Conservation (phyloP, 805 yeast species). For the Lachancea cidri region DNA sequence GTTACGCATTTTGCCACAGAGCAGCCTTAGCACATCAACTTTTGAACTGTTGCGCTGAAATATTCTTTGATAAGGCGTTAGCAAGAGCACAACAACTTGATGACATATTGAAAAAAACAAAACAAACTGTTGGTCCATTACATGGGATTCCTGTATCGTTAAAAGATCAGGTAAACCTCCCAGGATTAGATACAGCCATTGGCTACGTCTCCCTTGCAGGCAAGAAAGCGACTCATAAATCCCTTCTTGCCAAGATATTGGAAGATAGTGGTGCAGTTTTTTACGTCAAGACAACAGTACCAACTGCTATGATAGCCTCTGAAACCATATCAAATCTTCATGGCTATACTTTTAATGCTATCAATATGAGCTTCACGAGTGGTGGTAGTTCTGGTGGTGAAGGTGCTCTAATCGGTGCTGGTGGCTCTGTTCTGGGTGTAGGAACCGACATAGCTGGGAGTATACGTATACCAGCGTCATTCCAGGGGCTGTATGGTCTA, state of each 20-base stretch:
- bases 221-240: constrained; percentile 14
- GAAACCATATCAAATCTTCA: constrained; percentile 49
- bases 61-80: constrained; percentile 52
- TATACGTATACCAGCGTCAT: constrained; percentile 56
- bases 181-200: constrained; percentile 20
- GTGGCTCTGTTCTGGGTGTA: constrained; percentile 51
- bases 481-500: constrained; percentile 38
- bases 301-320: constrained; percentile 58
- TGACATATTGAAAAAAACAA: constrained; percentile 33
- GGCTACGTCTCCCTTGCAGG: constrained; percentile 21
- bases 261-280: constrained; percentile 47
- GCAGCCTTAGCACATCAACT: constrained; percentile 53
- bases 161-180: constrained; percentile 37
- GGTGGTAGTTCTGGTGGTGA: constrained; percentile 67
- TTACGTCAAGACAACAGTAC: constrained; percentile 55
- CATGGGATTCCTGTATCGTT: constrained; percentile 65
- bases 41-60: constrained; percentile 28
- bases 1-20: constrained; percentile 48
- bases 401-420: constrained; percentile 48
- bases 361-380: constrained; percentile 45
- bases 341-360: constrained; percentile 51
- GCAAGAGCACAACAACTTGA: constrained; percentile 50
- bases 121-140: constrained; percentile 52
- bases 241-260: constrained; percentile 19
- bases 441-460: constrained; percentile 66